These are phyloP conservation scores for Hamigera avellanea DNA, from an alignment of 495 filamentous ascomycete genomes.

Conservation along the genomic window DNA sequence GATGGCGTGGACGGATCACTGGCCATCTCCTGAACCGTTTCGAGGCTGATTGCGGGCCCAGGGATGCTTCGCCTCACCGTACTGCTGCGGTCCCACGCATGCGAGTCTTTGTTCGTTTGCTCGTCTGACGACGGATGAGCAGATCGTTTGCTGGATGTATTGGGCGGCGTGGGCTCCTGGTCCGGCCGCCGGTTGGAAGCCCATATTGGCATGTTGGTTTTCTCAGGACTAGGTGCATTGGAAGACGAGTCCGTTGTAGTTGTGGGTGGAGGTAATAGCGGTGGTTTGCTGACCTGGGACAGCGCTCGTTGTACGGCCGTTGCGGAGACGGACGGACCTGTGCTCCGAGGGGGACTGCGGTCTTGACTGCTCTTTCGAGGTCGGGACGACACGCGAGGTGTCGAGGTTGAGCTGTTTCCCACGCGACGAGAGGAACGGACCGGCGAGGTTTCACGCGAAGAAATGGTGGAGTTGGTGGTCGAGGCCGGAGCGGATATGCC, in stretches of 20 bases:
- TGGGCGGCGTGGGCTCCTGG: conserved; percentile 24
- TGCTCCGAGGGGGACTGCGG: conserved; percentile 40
- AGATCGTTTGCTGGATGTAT: conserved; percentile 33
- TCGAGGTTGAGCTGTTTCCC: conserved; percentile 16
- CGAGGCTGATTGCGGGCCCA: conserved; percentile 58
- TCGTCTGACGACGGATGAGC: conserved; percentile 19
- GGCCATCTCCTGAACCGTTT: conserved; percentile 82
- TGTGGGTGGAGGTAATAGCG: not conserved
- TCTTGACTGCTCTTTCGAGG: conserved; percentile 65
- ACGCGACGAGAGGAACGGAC: conserved; percentile 25
- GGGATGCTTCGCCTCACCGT: conserved; percentile 47
- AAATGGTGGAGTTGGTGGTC: conserved; percentile 29
- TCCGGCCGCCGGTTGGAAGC: conserved; percentile 37
- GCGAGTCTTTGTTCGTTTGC: conserved; percentile 6
- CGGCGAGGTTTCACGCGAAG: conserved; percentile 41
- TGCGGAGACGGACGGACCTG: conserved; percentile 26
- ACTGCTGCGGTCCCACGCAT: conserved; percentile 18
- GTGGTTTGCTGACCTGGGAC: conserved; percentile 37
- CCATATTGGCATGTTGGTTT: conserved; percentile 50
- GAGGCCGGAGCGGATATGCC: conserved; percentile 16
- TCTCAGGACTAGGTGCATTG: conserved; percentile 51
- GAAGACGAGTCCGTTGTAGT: conserved; percentile 40
- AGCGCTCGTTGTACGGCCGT: conserved; percentile 53
- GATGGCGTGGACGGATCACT: conserved; percentile 69
- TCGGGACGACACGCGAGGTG: conserved; percentile 27